These are phyloP conservation scores for Conoideocrella luteorostrata DNA, from an alignment of 2,329 filamentous ascomycete genomes.

Conservation along the genomic window DNA sequence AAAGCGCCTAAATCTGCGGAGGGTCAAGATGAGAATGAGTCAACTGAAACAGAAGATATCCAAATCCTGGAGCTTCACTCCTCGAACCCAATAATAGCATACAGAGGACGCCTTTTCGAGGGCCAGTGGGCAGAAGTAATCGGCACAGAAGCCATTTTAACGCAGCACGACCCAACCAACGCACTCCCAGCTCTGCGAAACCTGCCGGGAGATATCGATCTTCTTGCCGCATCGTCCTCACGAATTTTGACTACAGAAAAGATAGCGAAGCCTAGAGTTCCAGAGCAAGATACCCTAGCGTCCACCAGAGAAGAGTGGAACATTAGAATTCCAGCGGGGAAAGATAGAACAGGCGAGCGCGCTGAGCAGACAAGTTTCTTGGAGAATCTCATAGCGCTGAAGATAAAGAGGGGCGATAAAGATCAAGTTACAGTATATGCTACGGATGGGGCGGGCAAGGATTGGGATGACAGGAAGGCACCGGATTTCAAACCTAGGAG, in stretches of 20 bases:
- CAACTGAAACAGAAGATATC: conserved; percentile 37
- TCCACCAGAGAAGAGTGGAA: conserved; percentile 36
- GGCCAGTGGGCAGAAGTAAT: conserved; percentile 78
- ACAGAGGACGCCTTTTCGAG: conserved; percentile 70
- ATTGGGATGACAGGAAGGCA: conserved; percentile 34
- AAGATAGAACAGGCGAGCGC: conserved; percentile 41
- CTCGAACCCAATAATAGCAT: conserved; percentile 68
- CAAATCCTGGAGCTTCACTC: conserved; percentile 83
- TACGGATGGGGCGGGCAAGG: conserved; percentile 33
- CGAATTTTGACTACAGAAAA: conserved; percentile 51
- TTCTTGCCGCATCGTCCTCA: conserved; percentile 61
- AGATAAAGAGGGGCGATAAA: conserved; percentile 55
- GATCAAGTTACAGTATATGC: conserved; percentile 60
- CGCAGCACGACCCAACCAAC: conserved; percentile 29
- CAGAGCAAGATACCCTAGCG: conserved; percentile 27
- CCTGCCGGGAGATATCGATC: conserved; percentile 51
- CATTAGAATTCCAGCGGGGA: conserved; percentile 38
- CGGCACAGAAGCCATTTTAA: conserved; percentile 77
- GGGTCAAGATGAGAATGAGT: conserved; percentile 9
- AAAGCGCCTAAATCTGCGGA: too few relatives aligned
- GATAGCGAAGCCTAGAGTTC: conserved; percentile 43
- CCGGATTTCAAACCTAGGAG: conserved; percentile 32
- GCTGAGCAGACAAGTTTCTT: conserved; percentile 52
- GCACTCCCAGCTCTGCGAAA: conserved; percentile 36
- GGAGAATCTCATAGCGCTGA: conserved; percentile 58